These are phyloP conservation scores for Exophiala sp. DNA, from an alignment of 2,329 filamentous ascomycete species.

Conservation along the genomic window DNA sequence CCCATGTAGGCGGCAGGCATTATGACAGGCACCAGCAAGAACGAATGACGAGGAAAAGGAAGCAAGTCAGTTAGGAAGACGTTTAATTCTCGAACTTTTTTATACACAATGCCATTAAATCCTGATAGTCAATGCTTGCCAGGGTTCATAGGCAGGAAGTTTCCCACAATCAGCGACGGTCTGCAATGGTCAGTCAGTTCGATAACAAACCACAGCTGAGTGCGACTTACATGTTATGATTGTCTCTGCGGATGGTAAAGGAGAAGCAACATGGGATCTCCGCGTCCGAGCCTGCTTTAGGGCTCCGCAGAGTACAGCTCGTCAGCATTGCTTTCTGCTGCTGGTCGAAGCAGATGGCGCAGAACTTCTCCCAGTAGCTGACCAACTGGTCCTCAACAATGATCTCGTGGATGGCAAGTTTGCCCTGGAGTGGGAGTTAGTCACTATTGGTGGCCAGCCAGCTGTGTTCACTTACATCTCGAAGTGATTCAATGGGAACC, in stretches of 20 bases:
- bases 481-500: constrained; percentile 80
- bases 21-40: not conserved
- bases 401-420: constrained; percentile 91
- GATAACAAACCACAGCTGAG: not conserved
- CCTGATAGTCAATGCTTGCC: constrained; percentile 20
- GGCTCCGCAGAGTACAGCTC: constrained; percentile 83
- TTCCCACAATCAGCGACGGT: constrained; percentile 89
- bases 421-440: constrained; percentile 56
- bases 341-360: constrained; percentile 91
- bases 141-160: constrained; percentile 73
- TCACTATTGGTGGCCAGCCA: not conserved
- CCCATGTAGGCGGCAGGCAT: not conserved
- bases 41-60: not conserved
- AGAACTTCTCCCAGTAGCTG: constrained; percentile 98
- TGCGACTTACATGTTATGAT: constrained; percentile 83
- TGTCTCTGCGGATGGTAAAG: constrained; percentile 90
- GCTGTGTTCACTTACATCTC: constrained; percentile 63
- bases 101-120: not conserved
- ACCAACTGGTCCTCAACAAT: constrained; percentile 91
- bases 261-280: constrained; percentile 94
- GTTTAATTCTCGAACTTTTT: not conserved
- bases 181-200: constrained; percentile 47
- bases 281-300: constrained; percentile 60
- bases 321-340: constrained; percentile 92
- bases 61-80: not conserved